Evolutionary conservation across 2,329 filamentous ascomycete species (phyloP), one percentile per base, ranked within the genome.

Genomic region (Zelopaecilomyces penicillatus): DNA sequence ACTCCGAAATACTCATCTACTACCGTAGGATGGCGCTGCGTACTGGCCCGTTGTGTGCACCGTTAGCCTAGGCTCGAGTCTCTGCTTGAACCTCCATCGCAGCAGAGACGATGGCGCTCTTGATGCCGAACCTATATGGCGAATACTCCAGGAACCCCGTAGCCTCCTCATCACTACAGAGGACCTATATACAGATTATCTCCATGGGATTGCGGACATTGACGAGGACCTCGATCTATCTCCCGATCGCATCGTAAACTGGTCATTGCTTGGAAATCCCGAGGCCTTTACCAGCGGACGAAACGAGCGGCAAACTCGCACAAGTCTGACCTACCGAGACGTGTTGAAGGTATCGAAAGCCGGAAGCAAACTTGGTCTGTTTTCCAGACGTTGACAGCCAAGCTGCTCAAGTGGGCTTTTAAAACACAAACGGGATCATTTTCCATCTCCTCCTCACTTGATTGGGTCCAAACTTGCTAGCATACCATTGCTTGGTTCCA

Each of bases 41-140:
- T 98, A 98, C 61, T 77, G 85, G 59, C 85, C 85, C 1, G 80
- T 94, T 10, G 91, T 96, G 9, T 93, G 88, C 52, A 97, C 93
- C 2, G 83, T 97, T 50, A 95, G 87, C 65, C 68, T 98, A 6
- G 87, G 87, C 0, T 79, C 80, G 7, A 79, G 79, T 39, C 70
- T 95, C 6, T 87, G 91, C 46, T 71, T 97, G 42, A 83, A 95
- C 54, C 69, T 97, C 10, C 81, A 85, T 60, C 71, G 73, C 54
- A 83, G 76, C 61, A 79, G 73, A 48, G 71, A 75, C 6, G 75
- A 80, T 44, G 77, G 76, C n/a, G 70, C 78, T 60, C 49, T 85
- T 47, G 70, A 74, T 50, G 59, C 63, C 9, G 62, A 65, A 32
- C 76, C 73, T 11, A 65, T 65, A 2, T 76, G 69, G 69, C 71